Evolutionary conservation across 495 filamentous ascomycete genomes (phyloP).

Genomic region (Penicillium pancosmium): DNA sequence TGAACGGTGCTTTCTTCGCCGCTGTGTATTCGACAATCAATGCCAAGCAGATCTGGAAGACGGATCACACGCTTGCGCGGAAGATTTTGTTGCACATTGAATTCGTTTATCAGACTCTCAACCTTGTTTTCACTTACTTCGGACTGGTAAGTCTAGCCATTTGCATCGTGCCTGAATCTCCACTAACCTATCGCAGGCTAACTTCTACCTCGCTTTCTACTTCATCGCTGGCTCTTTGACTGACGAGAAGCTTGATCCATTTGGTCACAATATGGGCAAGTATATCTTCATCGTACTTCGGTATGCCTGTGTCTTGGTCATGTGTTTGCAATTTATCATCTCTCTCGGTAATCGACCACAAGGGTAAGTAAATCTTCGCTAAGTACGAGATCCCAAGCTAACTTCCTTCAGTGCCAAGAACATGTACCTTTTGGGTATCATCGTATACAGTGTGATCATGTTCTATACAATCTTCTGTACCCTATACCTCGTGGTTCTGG

Average conservation of each 20-base stretch:
- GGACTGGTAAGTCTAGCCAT: slow-evolving; percentile 62
- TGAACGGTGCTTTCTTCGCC: slow-evolving; percentile 98
- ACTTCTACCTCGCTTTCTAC: slow-evolving; percentile 99
- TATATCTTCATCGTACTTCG: slow-evolving; percentile 86
- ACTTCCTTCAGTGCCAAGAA: slow-evolving; percentile 65
- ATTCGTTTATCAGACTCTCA: slow-evolving; percentile 92
- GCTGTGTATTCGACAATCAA: slow-evolving; percentile 97
- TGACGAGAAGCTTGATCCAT: slow-evolving; percentile 81
- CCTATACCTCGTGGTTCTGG: slow-evolving; percentile 81
- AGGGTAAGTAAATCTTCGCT: slow-evolving; percentile 54
- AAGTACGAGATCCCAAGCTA: slow-evolving; percentile 6
- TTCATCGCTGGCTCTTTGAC: slow-evolving; percentile 96
- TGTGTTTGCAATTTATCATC: slow-evolving; percentile 94
- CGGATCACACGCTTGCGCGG: slow-evolving; percentile 85
- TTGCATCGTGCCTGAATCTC: neutral
- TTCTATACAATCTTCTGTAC: slow-evolving; percentile 87
- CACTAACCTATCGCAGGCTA: slow-evolving; percentile 58
- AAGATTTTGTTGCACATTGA: slow-evolving; percentile 95
- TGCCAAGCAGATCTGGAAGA: slow-evolving; percentile 89
- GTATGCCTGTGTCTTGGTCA: slow-evolving; percentile 82
- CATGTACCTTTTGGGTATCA: slow-evolving; percentile 85
- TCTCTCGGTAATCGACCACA: slow-evolving; percentile 98
- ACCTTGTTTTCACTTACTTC: slow-evolving; percentile 94
- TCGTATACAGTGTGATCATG: slow-evolving; percentile 93
- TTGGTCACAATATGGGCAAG: slow-evolving; percentile 79